Base-by-base conservation (phyloP, 2,329 filamentous ascomycete species). In the Clarireedia homoeocarpa region DNA sequence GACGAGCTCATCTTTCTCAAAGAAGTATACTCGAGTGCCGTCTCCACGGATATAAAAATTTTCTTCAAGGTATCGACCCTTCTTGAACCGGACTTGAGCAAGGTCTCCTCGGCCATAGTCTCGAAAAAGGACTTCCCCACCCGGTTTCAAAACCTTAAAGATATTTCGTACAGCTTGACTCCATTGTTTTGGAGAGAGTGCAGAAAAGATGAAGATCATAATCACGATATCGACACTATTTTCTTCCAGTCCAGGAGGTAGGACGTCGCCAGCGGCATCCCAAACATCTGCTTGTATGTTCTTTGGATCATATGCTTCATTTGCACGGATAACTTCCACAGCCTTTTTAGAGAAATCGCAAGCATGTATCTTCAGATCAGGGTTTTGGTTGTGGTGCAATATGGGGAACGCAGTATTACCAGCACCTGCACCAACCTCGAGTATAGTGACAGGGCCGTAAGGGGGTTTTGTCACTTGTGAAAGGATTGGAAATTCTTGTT, bases 31-130 rank as follows among this genome's bases (percentile, higher is more conserved):
- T 6, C 94, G 81, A 4, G 94, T 99, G 1, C 94, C 94, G 71
- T 99, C 94, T 1, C 94, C 94, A 36, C 94, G 79, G 46, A 96
- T 88, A 70, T 99, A 99, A 67, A 99, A 99, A 69, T 97, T 99
- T 72, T 97, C 94, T 55, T 91, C 89, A 68, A 99, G 79, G 67
- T 92, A 97, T 42, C 94, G 81, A 12, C 90, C 90, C 74, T 96
- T 96, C 74, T 94, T 95, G 76, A 99, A 97, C 58, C 94, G 82
- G 59, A 99, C 94, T 75, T 99, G 94, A 17, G 94, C 92, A 59
- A 99, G 77, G 72, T 99, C 94, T 36, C 94, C 94, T 69, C 91
- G 83, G 57, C 94, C 94, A 74, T 99, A 99, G 73, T 99, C 94
- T 65, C 94, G 84, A 78, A 99, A 97, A 68, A 96, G 82, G 53